Percentiles rank a stretch among this genome's conserved stretches.
Evolutionary conservation across 2,329 filamentous ascomycete genomes (phyloP).

Genomic region (Grosmannia penicillata): DNA sequence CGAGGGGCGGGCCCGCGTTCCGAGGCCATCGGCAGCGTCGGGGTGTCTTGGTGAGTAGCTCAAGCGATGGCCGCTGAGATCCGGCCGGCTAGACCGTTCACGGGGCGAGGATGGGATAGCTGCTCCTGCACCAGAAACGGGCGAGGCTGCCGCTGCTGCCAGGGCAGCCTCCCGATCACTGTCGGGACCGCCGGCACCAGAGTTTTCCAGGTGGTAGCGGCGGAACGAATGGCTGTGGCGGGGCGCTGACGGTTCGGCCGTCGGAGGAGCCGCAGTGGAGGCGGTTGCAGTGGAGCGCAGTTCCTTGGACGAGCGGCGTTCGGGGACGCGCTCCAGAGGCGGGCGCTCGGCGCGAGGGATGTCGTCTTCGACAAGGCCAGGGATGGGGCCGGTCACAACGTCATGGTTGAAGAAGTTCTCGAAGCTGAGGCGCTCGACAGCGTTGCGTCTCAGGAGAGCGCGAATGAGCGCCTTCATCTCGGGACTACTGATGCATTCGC

Average conservation of each 20-base stretch:
- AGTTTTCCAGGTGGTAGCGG: conserved; percentile 17
- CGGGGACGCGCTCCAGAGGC: conserved; percentile 8
- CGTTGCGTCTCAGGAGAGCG: conserved; percentile 67
- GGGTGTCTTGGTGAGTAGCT: conserved; percentile 29
- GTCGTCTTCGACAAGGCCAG: conserved; percentile 69
- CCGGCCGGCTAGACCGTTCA: conserved; percentile 1
- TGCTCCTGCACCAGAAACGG: too few relatives aligned
- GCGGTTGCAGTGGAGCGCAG: neutral
- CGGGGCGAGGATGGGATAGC: conserved; percentile 5
- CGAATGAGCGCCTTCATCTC: conserved; percentile 73
- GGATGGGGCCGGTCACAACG: conserved; percentile 62
- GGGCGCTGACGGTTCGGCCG: conserved; percentile 13
- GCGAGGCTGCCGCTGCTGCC: conserved; percentile 23
- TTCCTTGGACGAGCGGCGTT: conserved; percentile 20
- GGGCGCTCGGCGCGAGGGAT: conserved; percentile 23
- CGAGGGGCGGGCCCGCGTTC: too few relatives aligned
- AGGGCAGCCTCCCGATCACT: conserved; percentile 19
- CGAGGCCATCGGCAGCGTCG: conserved; percentile 32
- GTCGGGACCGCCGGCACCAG: conserved; percentile 14
- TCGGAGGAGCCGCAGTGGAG: conserved; percentile 3
- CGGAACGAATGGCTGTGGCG: conserved; percentile 23
- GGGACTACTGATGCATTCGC: conserved; percentile 53
- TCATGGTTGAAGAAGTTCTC: conserved; percentile 68
- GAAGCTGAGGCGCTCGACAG: conserved; percentile 74
- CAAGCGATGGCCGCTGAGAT: conserved; percentile 13